phyloP scores from a whole-genome alignment of 2,329 filamentous ascomycete genomes.

The Aureobasidium namibiae region DNA sequence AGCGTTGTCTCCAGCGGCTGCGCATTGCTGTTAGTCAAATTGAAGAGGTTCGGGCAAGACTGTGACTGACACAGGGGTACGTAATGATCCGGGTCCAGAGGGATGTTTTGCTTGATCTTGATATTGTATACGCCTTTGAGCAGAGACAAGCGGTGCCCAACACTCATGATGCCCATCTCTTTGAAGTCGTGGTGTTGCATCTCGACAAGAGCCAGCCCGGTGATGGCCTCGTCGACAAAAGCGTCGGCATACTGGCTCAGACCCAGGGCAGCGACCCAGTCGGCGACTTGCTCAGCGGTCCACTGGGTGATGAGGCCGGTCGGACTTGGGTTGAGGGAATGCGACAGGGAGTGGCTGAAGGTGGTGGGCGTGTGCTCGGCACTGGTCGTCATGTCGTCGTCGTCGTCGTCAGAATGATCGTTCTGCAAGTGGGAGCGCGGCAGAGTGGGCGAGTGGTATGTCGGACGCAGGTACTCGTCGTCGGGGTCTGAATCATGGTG shows the following conservation, averaged over 20 bases:
- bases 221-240: conserved; percentile 89
- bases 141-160: conserved; percentile 89
- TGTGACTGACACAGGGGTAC: conserved; percentile 70
- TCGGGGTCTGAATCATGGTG: conserved; percentile 72
- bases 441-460: background rate
- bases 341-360: conserved; percentile 52
- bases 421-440: background rate
- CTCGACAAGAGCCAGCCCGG: conserved; percentile 82
- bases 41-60: no score
- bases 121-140: conserved; percentile 94
- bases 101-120: conserved; percentile 87
- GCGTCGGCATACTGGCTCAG: conserved; percentile 73
- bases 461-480: background rate
- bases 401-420: conserved; percentile 26
- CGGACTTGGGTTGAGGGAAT: conserved; percentile 52
- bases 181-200: conserved; percentile 89
- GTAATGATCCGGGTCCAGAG: conserved; percentile 88
- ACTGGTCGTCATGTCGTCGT: conserved; percentile 38
- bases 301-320: conserved; percentile 71
- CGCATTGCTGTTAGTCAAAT: conserved; percentile 17
- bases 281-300: conserved; percentile 80
- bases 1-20: conserved; percentile 81
- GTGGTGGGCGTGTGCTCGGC: conserved; percentile 72
- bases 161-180: conserved; percentile 86
- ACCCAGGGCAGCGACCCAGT: conserved; percentile 74